Conservation (phyloP, 805 yeast genomes). For the Barnettozyma sp. region DNA sequence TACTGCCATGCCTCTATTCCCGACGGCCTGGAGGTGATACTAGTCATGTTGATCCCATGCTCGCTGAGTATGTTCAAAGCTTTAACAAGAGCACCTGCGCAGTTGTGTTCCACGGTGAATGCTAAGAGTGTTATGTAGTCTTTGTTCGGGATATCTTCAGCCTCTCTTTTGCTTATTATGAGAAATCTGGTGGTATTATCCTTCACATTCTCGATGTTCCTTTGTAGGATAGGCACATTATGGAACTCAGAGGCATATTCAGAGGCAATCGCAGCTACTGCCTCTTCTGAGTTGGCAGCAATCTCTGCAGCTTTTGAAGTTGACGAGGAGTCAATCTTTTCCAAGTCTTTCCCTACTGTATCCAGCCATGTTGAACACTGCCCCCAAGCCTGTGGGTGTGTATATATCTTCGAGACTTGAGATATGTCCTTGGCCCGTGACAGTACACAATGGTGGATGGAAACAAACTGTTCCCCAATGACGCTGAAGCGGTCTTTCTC, state of each 20-base stretch:
- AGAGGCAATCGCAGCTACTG: slow-evolving; percentile 69
- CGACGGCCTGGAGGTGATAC: slow-evolving; percentile 76
- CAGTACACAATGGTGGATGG: slow-evolving; percentile 72
- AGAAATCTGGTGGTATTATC: slow-evolving; percentile 85
- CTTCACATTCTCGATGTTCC: slow-evolving; percentile 60
- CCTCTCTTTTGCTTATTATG: slow-evolving; percentile 42
- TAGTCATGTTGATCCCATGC: slow-evolving; percentile 54
- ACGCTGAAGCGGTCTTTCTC: slow-evolving; percentile 38
- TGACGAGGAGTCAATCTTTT: slow-evolving; percentile 60
- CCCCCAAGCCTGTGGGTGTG: slow-evolving; percentile 99
- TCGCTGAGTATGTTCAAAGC: slow-evolving; percentile 52
- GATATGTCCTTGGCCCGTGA: slow-evolving; percentile 38
- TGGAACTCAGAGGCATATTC: slow-evolving; percentile 56
- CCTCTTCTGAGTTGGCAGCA: slow-evolving; percentile 36
- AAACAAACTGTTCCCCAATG: slow-evolving; percentile 73
- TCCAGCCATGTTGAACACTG: slow-evolving; percentile 62
- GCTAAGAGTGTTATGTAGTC: slow-evolving; percentile 46
- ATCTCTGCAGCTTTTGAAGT: slow-evolving; percentile 81
- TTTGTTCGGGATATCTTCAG: slow-evolving; percentile 6
- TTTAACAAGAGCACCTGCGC: slow-evolving; percentile 68
- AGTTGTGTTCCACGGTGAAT: slow-evolving; percentile 56
- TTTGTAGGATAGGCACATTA: slow-evolving; percentile 45
- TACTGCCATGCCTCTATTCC: slow-evolving; percentile 67
- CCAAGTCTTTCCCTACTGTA: slow-evolving; percentile 29
- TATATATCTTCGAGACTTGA: slow-evolving; percentile 54